Conservation (phyloP, 345 rosid species). For the Lepidium didymum region DNA sequence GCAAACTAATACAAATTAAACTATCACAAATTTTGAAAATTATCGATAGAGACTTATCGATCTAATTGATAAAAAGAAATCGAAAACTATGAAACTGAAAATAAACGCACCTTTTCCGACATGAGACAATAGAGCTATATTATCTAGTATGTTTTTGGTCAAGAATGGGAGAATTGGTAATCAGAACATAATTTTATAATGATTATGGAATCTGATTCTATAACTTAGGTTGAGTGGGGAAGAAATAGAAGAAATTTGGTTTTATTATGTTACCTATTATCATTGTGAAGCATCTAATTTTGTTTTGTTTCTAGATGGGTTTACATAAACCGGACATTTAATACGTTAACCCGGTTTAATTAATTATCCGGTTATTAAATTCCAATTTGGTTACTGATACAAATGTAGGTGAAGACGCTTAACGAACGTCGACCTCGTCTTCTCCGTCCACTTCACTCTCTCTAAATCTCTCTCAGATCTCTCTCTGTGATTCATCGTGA, state of each 20-base stretch:
- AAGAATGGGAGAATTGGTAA: background rate
- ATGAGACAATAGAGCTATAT: background rate
- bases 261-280: constrained; percentile 21
- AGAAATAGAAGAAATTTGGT: constrained; percentile 2
- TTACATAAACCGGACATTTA: background rate
- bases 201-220: constrained; percentile 30
- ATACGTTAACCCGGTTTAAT: background rate
- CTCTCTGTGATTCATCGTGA: constrained; percentile 4
- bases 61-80: too few species aligned
- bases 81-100: too few species aligned
- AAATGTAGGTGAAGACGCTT: constrained; percentile 34
- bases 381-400: constrained; percentile 1
- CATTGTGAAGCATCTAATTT: constrained; percentile 20
- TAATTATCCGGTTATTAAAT: constrained; percentile 1
- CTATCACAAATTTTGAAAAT: too few species aligned
- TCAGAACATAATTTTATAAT: background rate
- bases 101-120: constrained; percentile 21
- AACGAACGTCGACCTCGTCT: constrained; percentile 62
- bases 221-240: constrained; percentile 14
- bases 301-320: constrained; percentile 1
- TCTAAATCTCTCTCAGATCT: constrained; percentile 10
- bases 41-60: too few species aligned
- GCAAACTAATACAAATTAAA: too few species aligned
- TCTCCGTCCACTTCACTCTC: constrained; percentile 58
- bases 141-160: background rate